Base-by-base conservation (phyloP, 139 green algal species). In the Tetradesmus obliquus region DNA sequence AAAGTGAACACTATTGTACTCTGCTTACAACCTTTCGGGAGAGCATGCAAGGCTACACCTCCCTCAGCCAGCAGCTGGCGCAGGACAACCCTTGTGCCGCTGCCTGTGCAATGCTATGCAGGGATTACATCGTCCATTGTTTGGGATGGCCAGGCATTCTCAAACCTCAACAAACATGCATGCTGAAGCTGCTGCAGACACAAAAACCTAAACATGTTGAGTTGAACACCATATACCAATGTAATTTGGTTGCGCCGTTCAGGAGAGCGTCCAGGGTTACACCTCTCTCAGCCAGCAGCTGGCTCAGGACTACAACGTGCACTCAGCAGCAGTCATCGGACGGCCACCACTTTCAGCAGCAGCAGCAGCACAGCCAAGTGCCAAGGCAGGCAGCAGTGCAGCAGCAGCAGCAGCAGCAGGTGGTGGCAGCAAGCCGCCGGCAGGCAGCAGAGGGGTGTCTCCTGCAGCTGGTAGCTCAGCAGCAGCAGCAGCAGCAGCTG, bases 251-350 rank as follows among this genome's bases (percentile, higher is more conserved):
- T 3, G 3, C 8, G 6, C 24, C 53, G 3, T 82, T 53, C 71
- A 85, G 71, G 76, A 79, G 17, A n/a, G 6, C 13, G 81, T 91
- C n/a, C 55, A 91, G 57, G 88, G 88, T 0, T 86, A 87, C 58
- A 53, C 60, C 5, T 54, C 55, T 2, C 24, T 91, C 15, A 74
- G 32, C 22, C 32, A 53, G 20, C 88, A 91, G n/a, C 88, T 91
- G 3, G 55, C 81, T 20, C 76, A 86, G 22, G 88, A 91, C 22
- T 91, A 91, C 79, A 91, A 91, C 1, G 79, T 80, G 19, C 88
- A 91, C 20, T 79, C 88, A 60, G 79, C 88, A 53, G 66, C 55
- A 51, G 88, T 91, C 19, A 76, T 91, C 10, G 76, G 79, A 5
- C 54, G 57, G 5, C 32, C n/a, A 3, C 24, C 81, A 24, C 76